A percentile compares a stretch with the other conserved stretches of the same genome.
Evolutionary conservation across 1,139 yeast genomes (phyloP).

Genomic region (Sugiyamaella sp.): DNA sequence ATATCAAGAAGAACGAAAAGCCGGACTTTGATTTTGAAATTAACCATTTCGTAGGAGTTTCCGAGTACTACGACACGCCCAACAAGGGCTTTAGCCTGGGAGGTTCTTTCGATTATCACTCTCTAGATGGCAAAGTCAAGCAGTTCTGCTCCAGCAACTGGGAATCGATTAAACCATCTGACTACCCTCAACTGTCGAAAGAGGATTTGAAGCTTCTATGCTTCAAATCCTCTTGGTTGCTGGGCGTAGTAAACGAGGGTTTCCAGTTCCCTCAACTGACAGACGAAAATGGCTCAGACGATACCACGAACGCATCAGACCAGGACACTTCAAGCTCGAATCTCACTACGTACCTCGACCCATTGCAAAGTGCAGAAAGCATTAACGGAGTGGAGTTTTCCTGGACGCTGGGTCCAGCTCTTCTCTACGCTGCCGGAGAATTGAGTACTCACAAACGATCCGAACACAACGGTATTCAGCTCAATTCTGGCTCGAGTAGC

Average conservation of each 20-base stretch:
- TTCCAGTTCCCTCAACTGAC: constrained; percentile 58
- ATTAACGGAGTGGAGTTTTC: constrained; percentile 69
- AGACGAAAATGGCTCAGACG: neutral
- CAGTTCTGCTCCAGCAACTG: constrained; percentile 53
- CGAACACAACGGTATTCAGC: constrained; percentile 50
- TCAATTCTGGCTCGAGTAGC: constrained; percentile 50
- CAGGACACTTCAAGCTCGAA: constrained; percentile 19
- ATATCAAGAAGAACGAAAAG: constrained; percentile 38
- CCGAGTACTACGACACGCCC: constrained; percentile 81
- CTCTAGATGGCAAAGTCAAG: constrained; percentile 50
- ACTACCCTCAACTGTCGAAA: constrained; percentile 40
- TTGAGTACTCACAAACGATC: constrained; percentile 51
- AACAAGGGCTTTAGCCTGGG: constrained; percentile 50
- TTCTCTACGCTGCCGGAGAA: constrained; percentile 59
- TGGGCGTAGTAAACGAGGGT: constrained; percentile 72
- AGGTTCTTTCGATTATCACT: constrained; percentile 44
- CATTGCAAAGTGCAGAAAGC: constrained; percentile 63
- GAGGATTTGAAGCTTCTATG: constrained; percentile 57
- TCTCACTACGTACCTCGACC: constrained; percentile 41
- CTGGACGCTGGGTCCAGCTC: constrained; percentile 85
- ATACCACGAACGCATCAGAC: constrained; percentile 18
- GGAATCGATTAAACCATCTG: constrained; percentile 37
- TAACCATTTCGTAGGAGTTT: constrained; percentile 74
- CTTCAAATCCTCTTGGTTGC: constrained; percentile 72
- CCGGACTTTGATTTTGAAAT: constrained; percentile 68